These are phyloP conservation scores for Pseudogymnoascus sp. DNA, from an alignment of 2,329 filamentous ascomycete genomes.

Conservation along the genomic window DNA sequence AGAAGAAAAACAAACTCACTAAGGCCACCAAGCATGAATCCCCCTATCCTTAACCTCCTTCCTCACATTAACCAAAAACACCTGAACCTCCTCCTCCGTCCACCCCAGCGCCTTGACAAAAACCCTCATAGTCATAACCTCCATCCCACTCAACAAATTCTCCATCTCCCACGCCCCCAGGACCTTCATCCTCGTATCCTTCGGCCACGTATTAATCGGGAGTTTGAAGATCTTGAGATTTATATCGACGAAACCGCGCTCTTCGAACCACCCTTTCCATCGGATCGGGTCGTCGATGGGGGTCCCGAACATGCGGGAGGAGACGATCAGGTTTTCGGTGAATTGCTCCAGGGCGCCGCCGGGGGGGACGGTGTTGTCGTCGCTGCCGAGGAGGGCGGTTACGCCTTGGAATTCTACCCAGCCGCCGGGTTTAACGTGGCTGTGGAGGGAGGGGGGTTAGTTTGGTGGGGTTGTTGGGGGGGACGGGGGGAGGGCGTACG, in stretches of 20 bases:
- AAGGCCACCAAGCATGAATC: constrained; percentile 11
- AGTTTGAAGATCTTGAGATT: constrained; percentile 20
- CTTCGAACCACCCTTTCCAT: neutral
- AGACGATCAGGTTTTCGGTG: neutral
- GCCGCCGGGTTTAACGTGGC: constrained; percentile 20
- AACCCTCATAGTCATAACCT: constrained; percentile 30
- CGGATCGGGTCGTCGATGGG: neutral
- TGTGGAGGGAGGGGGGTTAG: neutral
- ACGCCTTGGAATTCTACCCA: constrained; percentile 27
- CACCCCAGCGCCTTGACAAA: constrained; percentile 30
- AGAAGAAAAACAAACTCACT: constrained; percentile 9
- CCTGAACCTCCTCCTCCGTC: constrained; percentile 28
- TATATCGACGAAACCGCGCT: neutral
- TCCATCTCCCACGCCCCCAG: constrained; percentile 15
- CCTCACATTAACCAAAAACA: constrained; percentile 29
- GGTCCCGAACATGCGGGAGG: neutral
- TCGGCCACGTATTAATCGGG: constrained; percentile 14
- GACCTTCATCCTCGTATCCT: constrained; percentile 10
- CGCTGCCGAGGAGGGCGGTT: constrained; percentile 9
- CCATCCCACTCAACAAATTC: constrained; percentile 25
- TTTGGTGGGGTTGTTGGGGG: neutral
- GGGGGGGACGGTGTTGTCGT: constrained; percentile 5
- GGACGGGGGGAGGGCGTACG: neutral
- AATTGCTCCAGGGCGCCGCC: neutral
- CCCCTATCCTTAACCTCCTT: constrained; percentile 27